A percentile compares a stretch with the other conserved stretches of the same genome.
Evolutionary conservation across 345 rosid species (phyloP).

Genomic region (Dimocarpus longan): DNA sequence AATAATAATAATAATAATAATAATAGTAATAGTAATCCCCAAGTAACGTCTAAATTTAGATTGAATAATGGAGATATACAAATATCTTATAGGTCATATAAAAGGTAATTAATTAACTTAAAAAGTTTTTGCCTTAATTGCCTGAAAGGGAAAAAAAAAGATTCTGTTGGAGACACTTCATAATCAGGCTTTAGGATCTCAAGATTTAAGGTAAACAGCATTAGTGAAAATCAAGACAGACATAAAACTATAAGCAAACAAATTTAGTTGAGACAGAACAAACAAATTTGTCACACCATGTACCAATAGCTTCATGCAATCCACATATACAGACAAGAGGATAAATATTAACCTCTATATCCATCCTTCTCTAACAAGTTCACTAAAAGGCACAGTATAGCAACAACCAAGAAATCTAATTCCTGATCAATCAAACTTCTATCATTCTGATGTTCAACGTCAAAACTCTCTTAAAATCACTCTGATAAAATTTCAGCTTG

Average conservation of each 20-base stretch:
- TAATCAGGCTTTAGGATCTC: not conserved
- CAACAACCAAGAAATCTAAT: no score
- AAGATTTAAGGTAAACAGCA: not conserved
- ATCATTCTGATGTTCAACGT: no score
- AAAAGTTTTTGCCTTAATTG: not conserved
- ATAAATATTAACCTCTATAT: no score
- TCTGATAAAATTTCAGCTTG: no score
- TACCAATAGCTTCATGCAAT: slow-evolving; percentile 20
- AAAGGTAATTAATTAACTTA: not conserved
- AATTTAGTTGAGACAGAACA: not conserved
- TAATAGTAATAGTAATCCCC: not conserved
- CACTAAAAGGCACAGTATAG: no score
- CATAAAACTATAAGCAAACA: not conserved
- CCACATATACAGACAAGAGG: no score
- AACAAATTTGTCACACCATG: not conserved
- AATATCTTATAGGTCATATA: not conserved
- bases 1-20: not conserved
- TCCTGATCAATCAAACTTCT: no score
- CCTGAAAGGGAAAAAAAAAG: not conserved
- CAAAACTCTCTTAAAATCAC: no score
- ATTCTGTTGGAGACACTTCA: not conserved
- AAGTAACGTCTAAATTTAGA: not conserved
- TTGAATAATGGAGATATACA: not conserved
- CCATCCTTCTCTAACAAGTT: no score
- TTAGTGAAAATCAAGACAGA: not conserved